A percentile compares a stretch with the other conserved stretches of the same genome.
Evolutionary conservation across 1,284 basidiomycete species (phyloP).

Genomic region (Hypsizygus ulmarius): DNA sequence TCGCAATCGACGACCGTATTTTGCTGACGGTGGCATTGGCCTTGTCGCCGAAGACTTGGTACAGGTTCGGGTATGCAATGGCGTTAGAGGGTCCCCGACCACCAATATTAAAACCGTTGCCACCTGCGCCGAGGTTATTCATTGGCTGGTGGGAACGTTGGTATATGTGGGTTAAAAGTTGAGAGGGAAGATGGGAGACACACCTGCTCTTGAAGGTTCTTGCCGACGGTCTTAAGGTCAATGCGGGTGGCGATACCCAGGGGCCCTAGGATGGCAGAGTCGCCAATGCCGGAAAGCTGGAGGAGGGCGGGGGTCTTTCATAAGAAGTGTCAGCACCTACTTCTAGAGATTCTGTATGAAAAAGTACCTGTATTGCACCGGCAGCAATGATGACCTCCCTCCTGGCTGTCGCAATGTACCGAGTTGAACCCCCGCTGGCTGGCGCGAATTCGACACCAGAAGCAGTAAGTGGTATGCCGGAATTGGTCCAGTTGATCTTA

Average conservation of each 20-base stretch:
- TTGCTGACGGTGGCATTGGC: conserved; percentile 29
- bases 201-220: conserved; percentile 47
- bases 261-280: conserved; percentile 32
- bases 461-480: conserved; percentile 26
- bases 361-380: conserved; percentile 25
- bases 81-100: conserved; percentile 39
- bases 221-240: conserved; percentile 40
- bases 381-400: conserved; percentile 32
- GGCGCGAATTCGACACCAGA: conserved; percentile 32
- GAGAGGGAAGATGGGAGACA: neutral
- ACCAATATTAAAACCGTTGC: conserved; percentile 33
- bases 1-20: conserved; percentile 29
- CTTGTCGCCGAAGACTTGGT: conserved; percentile 37
- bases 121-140: conserved; percentile 28
- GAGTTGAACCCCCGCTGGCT: conserved; percentile 22
- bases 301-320: conserved; percentile 21
- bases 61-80: conserved; percentile 45
- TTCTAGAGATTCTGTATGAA: too few species aligned
- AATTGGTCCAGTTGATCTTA: conserved; percentile 27
- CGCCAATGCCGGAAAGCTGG: conserved; percentile 40
- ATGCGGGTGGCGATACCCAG: conserved; percentile 36
- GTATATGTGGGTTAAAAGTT: neutral
- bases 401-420: conserved; percentile 26
- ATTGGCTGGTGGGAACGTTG: conserved; percentile 23
- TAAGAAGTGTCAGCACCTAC: neutral